A percentile compares a stretch with the other conserved stretches of the same genome.
Conservation (phyloP, 495 filamentous ascomycete genomes). For the Podospora anserina region DNA sequence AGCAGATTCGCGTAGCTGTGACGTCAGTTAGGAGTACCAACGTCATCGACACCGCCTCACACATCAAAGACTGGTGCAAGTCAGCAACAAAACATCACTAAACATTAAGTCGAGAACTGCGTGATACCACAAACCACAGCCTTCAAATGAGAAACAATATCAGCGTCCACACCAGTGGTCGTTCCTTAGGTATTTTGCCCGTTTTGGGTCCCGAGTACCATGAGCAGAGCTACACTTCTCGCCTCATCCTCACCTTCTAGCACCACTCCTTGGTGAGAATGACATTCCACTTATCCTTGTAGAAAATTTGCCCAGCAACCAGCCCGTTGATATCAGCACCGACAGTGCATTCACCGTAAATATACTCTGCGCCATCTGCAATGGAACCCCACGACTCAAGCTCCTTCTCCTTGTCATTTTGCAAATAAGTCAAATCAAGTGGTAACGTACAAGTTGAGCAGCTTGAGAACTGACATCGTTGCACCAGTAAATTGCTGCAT, state of each 20-base stretch:
- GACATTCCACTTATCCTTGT: background rate
- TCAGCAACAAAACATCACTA: no score
- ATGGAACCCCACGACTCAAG: background rate
- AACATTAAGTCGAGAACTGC: no score
- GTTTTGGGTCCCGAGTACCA: no score
- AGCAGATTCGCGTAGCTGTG: background rate
- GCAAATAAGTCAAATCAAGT: background rate
- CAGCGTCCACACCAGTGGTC: no score
- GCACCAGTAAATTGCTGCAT: background rate
- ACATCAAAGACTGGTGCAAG: no score
- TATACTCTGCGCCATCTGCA: background rate
- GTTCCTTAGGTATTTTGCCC: no score
- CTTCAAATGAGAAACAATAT: no score
- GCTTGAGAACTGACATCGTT: background rate
- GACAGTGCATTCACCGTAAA: background rate
- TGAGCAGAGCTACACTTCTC: no score
- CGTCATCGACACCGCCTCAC: no score
- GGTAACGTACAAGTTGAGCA: background rate
- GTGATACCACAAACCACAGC: no score
- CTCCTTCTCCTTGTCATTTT: background rate
- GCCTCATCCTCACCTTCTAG: no score
- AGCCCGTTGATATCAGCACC: background rate
- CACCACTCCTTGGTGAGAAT: background rate
- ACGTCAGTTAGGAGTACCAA: background rate
- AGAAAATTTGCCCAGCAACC: background rate